phyloP scores from a whole-genome alignment of 371 early-diverging fungal species.

The Haplosporangium sp. region DNA sequence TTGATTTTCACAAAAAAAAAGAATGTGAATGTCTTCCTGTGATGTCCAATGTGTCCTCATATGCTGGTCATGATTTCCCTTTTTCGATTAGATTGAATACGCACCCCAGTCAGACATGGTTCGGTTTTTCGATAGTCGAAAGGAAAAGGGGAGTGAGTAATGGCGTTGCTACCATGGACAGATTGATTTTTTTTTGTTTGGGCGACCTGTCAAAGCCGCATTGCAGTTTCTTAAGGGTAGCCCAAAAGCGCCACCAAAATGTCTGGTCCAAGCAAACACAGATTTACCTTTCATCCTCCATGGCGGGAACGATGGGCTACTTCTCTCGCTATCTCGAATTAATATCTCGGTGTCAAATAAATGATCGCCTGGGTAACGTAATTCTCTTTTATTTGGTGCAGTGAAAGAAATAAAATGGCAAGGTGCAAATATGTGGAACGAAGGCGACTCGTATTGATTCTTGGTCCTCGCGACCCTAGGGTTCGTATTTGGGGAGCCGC shows the following conservation, averaged over 20 bases:
- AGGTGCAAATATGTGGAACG: neutral
- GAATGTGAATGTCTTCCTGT: neutral
- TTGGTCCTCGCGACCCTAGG: neutral
- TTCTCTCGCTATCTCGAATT: too few relatives aligned
- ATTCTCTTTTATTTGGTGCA: too few relatives aligned
- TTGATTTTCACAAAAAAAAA: neutral
- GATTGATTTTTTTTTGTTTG: slow-evolving; percentile 17
- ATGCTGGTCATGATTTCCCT: neutral
- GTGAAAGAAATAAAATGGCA: neutral
- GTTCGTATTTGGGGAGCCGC: slow-evolving; percentile 10
- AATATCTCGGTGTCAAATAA: too few relatives aligned
- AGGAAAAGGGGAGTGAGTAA: neutral
- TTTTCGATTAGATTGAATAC: slow-evolving; percentile 8
- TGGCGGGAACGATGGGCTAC: too few relatives aligned
- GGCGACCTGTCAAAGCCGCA: neutral
- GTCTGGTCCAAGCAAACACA: neutral
- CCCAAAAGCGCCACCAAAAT: neutral
- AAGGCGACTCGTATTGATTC: neutral
- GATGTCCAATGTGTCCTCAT: neutral
- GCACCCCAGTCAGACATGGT: slow-evolving; percentile 80
- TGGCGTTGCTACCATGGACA: neutral
- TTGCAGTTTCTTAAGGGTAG: neutral
- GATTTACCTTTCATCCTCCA: too few relatives aligned
- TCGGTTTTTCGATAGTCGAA: slow-evolving; percentile 13
- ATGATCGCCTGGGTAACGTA: too few relatives aligned